Conservation (phyloP, 768 basidiomycete genomes). For the Russula olivacea region DNA sequence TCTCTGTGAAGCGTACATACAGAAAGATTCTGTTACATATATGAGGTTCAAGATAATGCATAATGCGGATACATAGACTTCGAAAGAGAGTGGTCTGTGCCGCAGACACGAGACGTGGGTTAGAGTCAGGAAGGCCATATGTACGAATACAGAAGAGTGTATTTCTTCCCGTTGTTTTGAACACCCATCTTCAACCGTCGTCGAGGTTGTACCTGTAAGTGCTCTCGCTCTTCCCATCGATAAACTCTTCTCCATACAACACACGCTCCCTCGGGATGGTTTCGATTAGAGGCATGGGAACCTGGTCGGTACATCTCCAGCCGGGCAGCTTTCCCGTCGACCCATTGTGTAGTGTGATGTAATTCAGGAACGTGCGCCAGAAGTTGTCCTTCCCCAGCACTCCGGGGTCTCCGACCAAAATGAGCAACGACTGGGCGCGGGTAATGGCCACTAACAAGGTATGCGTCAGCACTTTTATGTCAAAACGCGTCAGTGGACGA, state of each 20-base stretch:
- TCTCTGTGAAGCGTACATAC: background rate
- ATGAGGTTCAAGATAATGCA: background rate
- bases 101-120: background rate
- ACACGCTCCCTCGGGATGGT: background rate
- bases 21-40: background rate
- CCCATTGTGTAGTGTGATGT: conserved; percentile 44
- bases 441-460: conserved; percentile 51
- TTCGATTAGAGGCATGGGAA: background rate
- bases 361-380: conserved; percentile 58
- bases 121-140: background rate
- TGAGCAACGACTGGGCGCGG: conserved; percentile 56
- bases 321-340: conserved; percentile 42
- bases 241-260: conserved; percentile 6
- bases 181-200: background rate
- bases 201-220: conserved; percentile 1
- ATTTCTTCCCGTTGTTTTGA: background rate
- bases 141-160: background rate
- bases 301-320: conserved; percentile 33
- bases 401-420: conserved; percentile 55
- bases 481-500: background rate
- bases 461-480: background rate
- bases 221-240: background rate
- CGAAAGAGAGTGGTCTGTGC: background rate
- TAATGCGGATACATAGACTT: background rate
- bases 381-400: conserved; percentile 53